Evolutionary conservation across 306 rosid species (phyloP), one percentile per base, ranked within the genome.

Genomic region (Clitoria ternatea): DNA sequence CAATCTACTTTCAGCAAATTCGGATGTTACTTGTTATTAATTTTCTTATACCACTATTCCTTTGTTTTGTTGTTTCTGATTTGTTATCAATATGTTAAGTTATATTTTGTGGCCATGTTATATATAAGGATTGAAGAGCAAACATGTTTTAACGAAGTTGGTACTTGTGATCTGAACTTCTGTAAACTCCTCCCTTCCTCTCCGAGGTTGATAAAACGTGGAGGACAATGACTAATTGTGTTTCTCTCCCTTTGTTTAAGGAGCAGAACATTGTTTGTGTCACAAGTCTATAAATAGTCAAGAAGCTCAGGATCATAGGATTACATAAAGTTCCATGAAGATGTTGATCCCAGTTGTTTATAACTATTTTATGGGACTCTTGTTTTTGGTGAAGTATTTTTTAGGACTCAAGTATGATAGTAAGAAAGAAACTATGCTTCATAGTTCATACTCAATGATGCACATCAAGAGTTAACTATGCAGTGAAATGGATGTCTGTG

Each of bases 71-170:
- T 53, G 18, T 60, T 50, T 57, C 57, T 63, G 6, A 57, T 71
- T 70, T 77, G 68, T 76, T 78, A 76, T 85, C 72, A 50, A 78
- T 40, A 55, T 72, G 52, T 80, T 80, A 77, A 75, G 88, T 78
- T 81, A 49, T 70, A 79, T 77, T 82, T 72, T 81, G 80, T 88
- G 75, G 59, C 74, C 62, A 70, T 61, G 54, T 13, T 76, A 61
- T 55, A 61, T 55, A 69, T 70, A 36, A 59, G 66, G 75, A 57
- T 72, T 72, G 67, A 81, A 74, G 72, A 54, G 83, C 61, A 68
- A 78, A 72, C 73, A 50, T 59, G 33, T 52, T 72, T 63, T 77
- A 15, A 63, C 33, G 69, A 67, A 55, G 67, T 61, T 66, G 69
- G n/a, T n/a, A n/a, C n/a, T 43, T 74, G 39, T 55, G 22, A 17